Conservation (phyloP, 1,284 basidiomycete species). For the Ganoderma lingzhi region DNA sequence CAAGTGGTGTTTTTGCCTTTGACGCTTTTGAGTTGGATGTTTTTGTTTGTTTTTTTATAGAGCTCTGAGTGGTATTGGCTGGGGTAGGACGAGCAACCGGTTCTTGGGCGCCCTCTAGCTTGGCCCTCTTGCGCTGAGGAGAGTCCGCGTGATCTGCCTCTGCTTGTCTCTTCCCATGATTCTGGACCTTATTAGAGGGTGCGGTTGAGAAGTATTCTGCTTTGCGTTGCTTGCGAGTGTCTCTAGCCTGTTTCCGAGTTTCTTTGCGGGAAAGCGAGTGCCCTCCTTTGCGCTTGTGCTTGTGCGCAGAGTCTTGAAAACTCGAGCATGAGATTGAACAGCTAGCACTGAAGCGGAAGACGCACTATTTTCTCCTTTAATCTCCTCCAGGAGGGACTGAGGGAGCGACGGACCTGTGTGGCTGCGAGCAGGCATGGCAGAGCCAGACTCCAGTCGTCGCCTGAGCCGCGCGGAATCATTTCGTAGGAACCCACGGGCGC, state of each 20-base stretch:
- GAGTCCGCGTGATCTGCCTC: conserved; percentile 51
- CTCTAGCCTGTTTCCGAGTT: conserved; percentile 66
- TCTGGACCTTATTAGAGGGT: conserved; percentile 34
- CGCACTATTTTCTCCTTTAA: conserved; percentile 32
- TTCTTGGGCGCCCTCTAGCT: conserved; percentile 28
- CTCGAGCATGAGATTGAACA: background rate
- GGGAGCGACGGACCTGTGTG: conserved; percentile 40
- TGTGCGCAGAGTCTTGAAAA: conserved; percentile 22
- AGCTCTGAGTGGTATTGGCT: conserved; percentile 7
- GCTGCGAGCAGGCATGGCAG: conserved; percentile 34
- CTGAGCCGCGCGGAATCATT: conserved; percentile 15
- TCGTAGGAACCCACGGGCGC: conserved; percentile 5
- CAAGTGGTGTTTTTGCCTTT: conserved; percentile 27
- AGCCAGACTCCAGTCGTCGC: too few species aligned
- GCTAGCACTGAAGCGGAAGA: background rate
- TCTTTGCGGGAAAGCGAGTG: conserved; percentile 63
- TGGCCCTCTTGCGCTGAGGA: conserved; percentile 55
- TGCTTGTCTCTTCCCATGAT: conserved; percentile 38
- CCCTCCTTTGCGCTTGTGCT: conserved; percentile 32
- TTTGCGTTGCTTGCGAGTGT: conserved; percentile 65
- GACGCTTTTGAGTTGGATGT: conserved; percentile 9
- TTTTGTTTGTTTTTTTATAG: background rate
- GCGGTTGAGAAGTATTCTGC: conserved; percentile 57
- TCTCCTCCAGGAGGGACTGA: conserved; percentile 42
- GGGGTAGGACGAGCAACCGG: conserved; percentile 9